Percentiles rank a stretch among this genome's conserved stretches.
phyloP scores from a whole-genome alignment of 352 stramenopile genomes.

The Phytopythium vexans region DNA sequence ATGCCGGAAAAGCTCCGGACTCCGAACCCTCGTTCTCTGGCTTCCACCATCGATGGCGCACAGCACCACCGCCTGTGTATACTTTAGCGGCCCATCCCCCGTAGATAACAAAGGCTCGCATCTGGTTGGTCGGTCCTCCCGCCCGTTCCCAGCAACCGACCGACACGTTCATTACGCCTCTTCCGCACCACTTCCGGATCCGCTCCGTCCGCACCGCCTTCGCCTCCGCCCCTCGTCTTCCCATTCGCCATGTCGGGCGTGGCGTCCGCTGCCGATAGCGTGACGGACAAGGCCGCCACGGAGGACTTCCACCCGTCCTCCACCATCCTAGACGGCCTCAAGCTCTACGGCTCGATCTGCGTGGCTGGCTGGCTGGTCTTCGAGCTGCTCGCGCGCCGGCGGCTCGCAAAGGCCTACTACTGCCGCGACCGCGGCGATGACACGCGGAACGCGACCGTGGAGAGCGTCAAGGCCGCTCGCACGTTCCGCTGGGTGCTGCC shows the following conservation, averaged over 20 bases:
- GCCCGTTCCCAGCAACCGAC: too few species aligned
- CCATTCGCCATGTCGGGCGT: constrained; percentile 19
- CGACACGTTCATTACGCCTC: background rate
- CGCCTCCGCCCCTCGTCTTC: background rate
- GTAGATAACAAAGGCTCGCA: too few species aligned
- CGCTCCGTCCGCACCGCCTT: background rate
- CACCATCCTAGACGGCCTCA: constrained; percentile 66
- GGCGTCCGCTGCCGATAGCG: constrained; percentile 20
- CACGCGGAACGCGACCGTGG: constrained; percentile 44
- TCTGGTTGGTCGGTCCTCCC: too few species aligned
- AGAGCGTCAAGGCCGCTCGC: constrained; percentile 23
- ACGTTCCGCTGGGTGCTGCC: constrained; percentile 55
- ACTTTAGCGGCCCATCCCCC: too few species aligned
- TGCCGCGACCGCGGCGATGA: constrained; percentile 63
- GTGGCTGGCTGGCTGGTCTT: constrained; percentile 63
- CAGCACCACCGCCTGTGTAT: too few species aligned
- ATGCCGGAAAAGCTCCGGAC: too few species aligned
- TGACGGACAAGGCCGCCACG: constrained; percentile 25
- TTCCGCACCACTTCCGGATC: background rate
- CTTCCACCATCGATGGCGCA: too few species aligned
- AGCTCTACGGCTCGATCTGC: constrained; percentile 66
- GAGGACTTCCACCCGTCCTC: constrained; percentile 58
- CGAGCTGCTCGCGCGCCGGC: constrained; percentile 50
- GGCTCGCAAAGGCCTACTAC: constrained; percentile 65
- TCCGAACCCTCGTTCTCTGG: too few species aligned